Percentiles rank a stretch among this genome's conserved stretches.
Evolutionary conservation across 2,329 filamentous ascomycete genomes (phyloP).

Genomic region (Lachnellula occidentalis): DNA sequence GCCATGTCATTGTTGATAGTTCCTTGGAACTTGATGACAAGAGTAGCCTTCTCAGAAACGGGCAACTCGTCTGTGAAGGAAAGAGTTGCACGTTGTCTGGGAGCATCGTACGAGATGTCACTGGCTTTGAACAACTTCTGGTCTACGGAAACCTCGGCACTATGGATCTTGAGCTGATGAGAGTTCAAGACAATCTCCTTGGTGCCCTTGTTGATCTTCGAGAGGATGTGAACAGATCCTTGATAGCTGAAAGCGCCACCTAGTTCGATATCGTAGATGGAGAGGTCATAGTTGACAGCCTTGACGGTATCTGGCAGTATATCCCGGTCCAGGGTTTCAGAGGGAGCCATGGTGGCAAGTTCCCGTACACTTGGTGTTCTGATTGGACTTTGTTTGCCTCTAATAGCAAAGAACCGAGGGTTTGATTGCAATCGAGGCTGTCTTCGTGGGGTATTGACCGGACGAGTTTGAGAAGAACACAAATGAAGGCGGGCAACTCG

Average conservation of each 20-base stretch:
- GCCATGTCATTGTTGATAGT: constrained; percentile 87
- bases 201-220: constrained; percentile 64
- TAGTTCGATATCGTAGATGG: constrained; percentile 71
- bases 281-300: constrained; percentile 80
- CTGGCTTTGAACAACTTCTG: constrained; percentile 52
- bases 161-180: constrained; percentile 73
- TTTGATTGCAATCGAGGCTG: not conserved
- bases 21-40: constrained; percentile 72
- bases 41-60: constrained; percentile 56
- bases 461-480: constrained; percentile 2
- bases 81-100: constrained; percentile 77
- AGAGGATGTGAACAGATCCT: constrained; percentile 76
- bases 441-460: not conserved
- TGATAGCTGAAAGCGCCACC: constrained; percentile 70
- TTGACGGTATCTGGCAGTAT: constrained; percentile 62
- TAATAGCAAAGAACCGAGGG: not conserved
- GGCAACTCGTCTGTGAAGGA: constrained; percentile 68
- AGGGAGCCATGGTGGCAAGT: constrained; percentile 19
- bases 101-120: constrained; percentile 72
- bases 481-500: not conserved
- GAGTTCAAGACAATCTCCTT: constrained; percentile 80
- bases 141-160: constrained; percentile 56
- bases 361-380: not conserved
- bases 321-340: constrained; percentile 53
- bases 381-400: not conserved